Evolutionary conservation across 2,329 filamentous ascomycete species (phyloP).

Genomic region (Xylariaceae sp.): DNA sequence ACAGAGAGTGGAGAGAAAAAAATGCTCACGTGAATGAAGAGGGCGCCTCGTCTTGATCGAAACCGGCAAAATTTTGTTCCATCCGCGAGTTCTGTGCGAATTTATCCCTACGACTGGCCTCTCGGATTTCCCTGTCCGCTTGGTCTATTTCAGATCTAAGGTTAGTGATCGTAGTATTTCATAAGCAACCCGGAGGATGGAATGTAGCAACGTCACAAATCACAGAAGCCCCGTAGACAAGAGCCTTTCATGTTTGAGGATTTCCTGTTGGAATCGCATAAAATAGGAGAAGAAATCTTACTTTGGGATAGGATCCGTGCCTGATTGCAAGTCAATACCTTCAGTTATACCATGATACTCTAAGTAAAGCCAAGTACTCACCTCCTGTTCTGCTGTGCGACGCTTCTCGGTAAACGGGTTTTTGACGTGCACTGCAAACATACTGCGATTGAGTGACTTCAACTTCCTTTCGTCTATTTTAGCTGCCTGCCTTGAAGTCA

Average conservation of each 20-base stretch:
- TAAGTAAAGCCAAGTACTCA: too few relatives aligned
- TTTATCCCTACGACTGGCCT: conserved; percentile 55
- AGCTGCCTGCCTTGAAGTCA: background rate
- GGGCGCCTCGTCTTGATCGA: conserved; percentile 25
- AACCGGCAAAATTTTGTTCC: conserved; percentile 46
- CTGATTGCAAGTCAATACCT: background rate
- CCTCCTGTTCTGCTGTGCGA: conserved; percentile 52
- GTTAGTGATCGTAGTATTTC: conserved; percentile 44
- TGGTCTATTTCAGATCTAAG: conserved; percentile 37
- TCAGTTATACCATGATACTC: too few relatives aligned
- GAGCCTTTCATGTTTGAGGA: too few relatives aligned
- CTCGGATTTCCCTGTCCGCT: conserved; percentile 60
- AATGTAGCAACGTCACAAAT: background rate
- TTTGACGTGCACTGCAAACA: conserved; percentile 74
- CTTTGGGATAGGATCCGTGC: conserved; percentile 16
- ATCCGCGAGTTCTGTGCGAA: conserved; percentile 48
- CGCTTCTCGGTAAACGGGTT: conserved; percentile 73
- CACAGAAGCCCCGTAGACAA: background rate
- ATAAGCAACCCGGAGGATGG: background rate
- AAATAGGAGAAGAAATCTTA: background rate
- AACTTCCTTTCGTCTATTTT: too few relatives aligned
- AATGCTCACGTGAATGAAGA: conserved; percentile 19
- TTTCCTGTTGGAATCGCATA: too few relatives aligned
- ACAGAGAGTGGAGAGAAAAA: too few relatives aligned
- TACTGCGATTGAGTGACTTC: conserved; percentile 62